Conservation (phyloP, 371 early-diverging fungal species). For the Mortierella sp. region DNA sequence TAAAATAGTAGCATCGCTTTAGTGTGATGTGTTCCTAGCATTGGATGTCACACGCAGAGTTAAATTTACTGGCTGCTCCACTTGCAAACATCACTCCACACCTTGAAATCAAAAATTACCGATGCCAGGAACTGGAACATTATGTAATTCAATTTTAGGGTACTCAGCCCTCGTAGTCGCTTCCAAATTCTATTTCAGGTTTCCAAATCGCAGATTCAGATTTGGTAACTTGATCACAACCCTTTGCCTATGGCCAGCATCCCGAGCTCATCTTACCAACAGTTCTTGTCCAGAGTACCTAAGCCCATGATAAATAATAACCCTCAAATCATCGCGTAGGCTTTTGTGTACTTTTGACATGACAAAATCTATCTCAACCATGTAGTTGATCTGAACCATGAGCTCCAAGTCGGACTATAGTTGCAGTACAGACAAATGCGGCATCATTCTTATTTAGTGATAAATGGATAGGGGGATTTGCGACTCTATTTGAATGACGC, state of each 20-base stretch:
- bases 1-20: conserved; percentile 74
- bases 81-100: neutral
- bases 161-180: conserved; percentile 12
- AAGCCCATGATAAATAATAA: conserved; percentile 54
- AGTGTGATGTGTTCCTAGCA: conserved; percentile 72
- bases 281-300: conserved; percentile 9
- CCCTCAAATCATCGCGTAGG: conserved; percentile 28
- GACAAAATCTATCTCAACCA: conserved; percentile 60
- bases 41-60: neutral
- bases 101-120: conserved; percentile 19
- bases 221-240: neutral
- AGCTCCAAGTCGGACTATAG: conserved; percentile 40
- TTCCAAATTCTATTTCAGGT: conserved; percentile 28
- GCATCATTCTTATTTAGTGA: neutral
- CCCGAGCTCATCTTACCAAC: conserved; percentile 10
- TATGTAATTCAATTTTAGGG: conserved; percentile 32
- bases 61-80: neutral
- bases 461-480: neutral
- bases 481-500: neutral
- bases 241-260: neutral
- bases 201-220: too few species aligned
- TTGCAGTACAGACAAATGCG: neutral
- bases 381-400: conserved; percentile 64
- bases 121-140: conserved; percentile 35
- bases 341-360: conserved; percentile 49